A percentile compares a stretch with the other conserved stretches of the same genome.
phyloP scores from a whole-genome alignment of 768 basidiomycete species.

The Termitomyces sp. region DNA sequence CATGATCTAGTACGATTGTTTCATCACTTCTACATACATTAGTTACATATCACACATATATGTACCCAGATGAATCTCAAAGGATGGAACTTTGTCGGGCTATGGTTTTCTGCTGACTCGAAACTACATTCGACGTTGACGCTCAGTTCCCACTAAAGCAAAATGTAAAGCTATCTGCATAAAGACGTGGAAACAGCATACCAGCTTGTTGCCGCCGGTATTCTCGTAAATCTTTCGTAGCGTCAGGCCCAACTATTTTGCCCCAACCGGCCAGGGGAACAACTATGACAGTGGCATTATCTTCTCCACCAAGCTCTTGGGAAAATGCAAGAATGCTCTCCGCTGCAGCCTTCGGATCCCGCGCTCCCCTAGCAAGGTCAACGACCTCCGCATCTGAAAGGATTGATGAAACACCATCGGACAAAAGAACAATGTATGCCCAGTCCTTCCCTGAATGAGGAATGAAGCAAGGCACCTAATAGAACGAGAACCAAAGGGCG shows the following conservation, averaged over 20 bases:
- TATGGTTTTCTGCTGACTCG: background rate
- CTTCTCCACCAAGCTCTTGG: constrained; percentile 82
- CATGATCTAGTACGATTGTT: background rate
- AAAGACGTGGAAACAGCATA: constrained; percentile 19
- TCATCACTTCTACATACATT: background rate
- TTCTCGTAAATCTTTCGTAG: constrained; percentile 76
- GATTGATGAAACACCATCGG: constrained; percentile 89
- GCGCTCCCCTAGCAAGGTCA: constrained; percentile 73
- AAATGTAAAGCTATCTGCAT: background rate
- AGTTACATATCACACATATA: background rate
- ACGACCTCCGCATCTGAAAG: constrained; percentile 93
- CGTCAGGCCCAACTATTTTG: constrained; percentile 69
- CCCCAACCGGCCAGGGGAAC: constrained; percentile 94
- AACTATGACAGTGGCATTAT: constrained; percentile 89
- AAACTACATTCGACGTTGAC: constrained; percentile 58
- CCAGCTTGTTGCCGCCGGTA: constrained; percentile 68
- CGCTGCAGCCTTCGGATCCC: constrained; percentile 76
- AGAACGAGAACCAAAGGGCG: constrained; percentile 4
- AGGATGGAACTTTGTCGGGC: background rate
- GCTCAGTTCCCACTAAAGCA: constrained; percentile 52
- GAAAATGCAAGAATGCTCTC: constrained; percentile 78
- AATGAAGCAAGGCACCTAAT: background rate
- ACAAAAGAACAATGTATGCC: constrained; percentile 85
- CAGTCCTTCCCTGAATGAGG: constrained; percentile 60
- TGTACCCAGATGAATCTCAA: background rate